These are phyloP conservation scores for Thermothelomyces thermophilus DNA, from an alignment of 2,329 filamentous ascomycete genomes.

Conservation along the genomic window DNA sequence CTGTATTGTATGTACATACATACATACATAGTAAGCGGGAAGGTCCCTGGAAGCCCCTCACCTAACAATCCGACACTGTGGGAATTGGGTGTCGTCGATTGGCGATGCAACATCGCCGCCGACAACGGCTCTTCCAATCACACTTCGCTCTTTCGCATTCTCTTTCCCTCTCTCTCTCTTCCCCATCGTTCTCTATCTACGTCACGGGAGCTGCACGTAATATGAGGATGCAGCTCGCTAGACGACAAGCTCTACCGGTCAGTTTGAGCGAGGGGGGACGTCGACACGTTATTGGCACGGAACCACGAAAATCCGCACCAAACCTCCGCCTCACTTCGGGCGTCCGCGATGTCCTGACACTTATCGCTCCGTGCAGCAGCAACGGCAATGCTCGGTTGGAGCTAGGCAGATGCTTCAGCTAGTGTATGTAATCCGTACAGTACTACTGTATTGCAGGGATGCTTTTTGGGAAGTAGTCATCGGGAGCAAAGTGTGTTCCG, in stretches of 20 bases:
- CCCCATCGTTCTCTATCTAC: constrained; percentile 10
- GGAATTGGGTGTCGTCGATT: constrained; percentile 11
- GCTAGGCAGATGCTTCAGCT: too few relatives aligned
- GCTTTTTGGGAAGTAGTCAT: too few relatives aligned
- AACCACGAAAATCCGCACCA: not conserved
- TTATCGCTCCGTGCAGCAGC: too few relatives aligned
- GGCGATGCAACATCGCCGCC: constrained; percentile 14
- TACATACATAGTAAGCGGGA: too few relatives aligned
- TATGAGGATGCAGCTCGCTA: constrained; percentile 1
- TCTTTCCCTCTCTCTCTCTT: too few relatives aligned
- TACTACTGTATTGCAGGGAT: too few relatives aligned
- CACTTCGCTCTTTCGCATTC: too few relatives aligned
- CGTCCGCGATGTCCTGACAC: not conserved
- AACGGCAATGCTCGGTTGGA: too few relatives aligned
- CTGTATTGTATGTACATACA: too few relatives aligned
- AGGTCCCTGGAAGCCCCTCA: not conserved
- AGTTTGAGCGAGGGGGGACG: not conserved
- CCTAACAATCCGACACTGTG: not conserved
- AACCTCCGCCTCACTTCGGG: not conserved
- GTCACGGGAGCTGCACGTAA: constrained; percentile 11
- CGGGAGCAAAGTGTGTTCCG: too few relatives aligned
- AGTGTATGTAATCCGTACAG: too few relatives aligned
- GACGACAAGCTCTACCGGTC: constrained; percentile 6
- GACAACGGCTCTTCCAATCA: too few relatives aligned
- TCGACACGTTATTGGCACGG: not conserved